These are phyloP conservation scores for Apiospora pterosperma DNA, from an alignment of 2,329 filamentous ascomycete genomes.

Conservation along the genomic window DNA sequence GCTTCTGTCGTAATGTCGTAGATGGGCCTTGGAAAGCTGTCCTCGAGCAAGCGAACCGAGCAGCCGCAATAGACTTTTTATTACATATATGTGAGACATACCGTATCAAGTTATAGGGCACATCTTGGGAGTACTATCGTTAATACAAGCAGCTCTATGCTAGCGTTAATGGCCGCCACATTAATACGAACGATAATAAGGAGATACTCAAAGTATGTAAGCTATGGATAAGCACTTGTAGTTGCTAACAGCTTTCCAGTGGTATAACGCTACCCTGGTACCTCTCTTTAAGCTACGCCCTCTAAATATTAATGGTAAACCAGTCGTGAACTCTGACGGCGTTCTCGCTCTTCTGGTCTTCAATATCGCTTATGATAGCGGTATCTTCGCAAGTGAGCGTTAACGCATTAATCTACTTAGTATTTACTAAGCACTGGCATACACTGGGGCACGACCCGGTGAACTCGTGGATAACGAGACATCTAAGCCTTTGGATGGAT, in stretches of 20 bases:
- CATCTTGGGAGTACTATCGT: constrained; percentile 12
- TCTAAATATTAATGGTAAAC: constrained; percentile 21
- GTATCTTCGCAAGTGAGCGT: constrained; percentile 19
- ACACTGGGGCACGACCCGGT: constrained; percentile 22
- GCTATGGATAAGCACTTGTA: background rate
- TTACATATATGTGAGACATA: constrained; percentile 4
- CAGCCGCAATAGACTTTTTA: background rate
- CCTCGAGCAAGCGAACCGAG: background rate
- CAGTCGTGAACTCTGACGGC: constrained; percentile 18
- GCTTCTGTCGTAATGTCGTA: background rate
- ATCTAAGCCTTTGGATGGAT: constrained; percentile 22
- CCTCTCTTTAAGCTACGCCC: constrained; percentile 17
- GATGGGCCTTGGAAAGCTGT: background rate
- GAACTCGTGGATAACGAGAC: constrained; percentile 27
- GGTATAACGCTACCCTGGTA: constrained; percentile 17
- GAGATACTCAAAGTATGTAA: constrained; percentile 9
- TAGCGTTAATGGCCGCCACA: constrained; percentile 8
- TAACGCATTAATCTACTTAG: constrained; percentile 19
- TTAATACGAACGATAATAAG: constrained; percentile 13
- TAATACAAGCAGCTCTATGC: constrained; percentile 13
- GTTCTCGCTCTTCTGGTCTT: constrained; percentile 22
- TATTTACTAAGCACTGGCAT: constrained; percentile 25
- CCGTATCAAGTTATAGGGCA: constrained; percentile 9
- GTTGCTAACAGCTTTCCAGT: constrained; percentile 12
- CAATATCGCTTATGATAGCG: constrained; percentile 25